phyloP scores from a whole-genome alignment of 192 early-diverging fungal genomes.

The Entomortierella lignicola region DNA sequence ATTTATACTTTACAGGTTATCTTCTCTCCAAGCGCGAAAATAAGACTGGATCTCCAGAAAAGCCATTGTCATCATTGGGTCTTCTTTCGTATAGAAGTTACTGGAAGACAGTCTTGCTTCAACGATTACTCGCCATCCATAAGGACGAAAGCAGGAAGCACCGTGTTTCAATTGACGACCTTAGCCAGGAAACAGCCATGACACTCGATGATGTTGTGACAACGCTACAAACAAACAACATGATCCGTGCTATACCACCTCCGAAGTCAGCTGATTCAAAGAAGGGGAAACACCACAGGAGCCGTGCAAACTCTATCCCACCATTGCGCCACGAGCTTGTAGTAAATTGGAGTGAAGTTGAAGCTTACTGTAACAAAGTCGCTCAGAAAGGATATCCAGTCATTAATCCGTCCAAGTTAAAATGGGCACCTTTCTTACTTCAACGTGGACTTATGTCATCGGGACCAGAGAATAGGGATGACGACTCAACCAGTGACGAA shows the following conservation, averaged over 20 bases:
- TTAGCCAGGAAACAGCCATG: conserved; percentile 79
- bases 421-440: conserved; percentile 77
- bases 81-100: conserved; percentile 88
- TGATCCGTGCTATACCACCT: conserved; percentile 54
- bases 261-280: conserved; percentile 35
- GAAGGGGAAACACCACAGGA: conserved; percentile 31
- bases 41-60: conserved; percentile 88
- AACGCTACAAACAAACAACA: conserved; percentile 71
- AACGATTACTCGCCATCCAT: conserved; percentile 67
- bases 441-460: conserved; percentile 54
- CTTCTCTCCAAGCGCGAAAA: conserved; percentile 81
- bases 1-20: conserved; percentile 68
- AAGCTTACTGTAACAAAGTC: conserved; percentile 59
- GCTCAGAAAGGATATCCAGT: conserved; percentile 62
- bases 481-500: conserved; percentile 3
- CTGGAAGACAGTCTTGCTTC: conserved; percentile 83
- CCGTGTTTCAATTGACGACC: conserved; percentile 59
- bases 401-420: conserved; percentile 69
- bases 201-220: conserved; percentile 84
- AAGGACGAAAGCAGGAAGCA: conserved; percentile 25
- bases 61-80: conserved; percentile 91
- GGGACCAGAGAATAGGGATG: conserved; percentile 4
- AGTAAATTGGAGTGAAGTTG: conserved; percentile 58
- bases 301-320: conserved; percentile 21
- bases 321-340: conserved; percentile 60